Base-by-base conservation (phyloP, 805 yeast genomes). In the Kodamaea leandrae region DNA sequence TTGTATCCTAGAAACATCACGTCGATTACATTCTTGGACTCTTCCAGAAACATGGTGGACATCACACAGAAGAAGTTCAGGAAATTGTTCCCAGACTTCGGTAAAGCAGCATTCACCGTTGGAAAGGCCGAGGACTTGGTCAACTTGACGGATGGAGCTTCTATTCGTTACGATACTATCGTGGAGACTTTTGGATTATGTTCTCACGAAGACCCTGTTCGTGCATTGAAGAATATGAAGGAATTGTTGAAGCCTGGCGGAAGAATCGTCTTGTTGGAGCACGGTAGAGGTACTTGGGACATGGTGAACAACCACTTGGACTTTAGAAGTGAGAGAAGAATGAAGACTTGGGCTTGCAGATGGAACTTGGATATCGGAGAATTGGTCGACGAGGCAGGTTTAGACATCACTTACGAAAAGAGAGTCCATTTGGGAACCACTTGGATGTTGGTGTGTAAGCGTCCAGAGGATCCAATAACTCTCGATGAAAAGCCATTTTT, bases 311-410 rank as follows among this genome's bases (percentile, higher is more conserved):
- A 78, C 20, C 79, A 84, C 42, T 69, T 93, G 60, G 97, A 93
- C 60, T 77, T 78, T 45, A 73, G 93, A 47, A 90, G 96, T 3
- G 89, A 80, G 46, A 77, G 79, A 51, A 82, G 96, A 63, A 77
- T 90, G 66, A 78, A 83, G 44, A 80, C 83, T 3, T 93, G 98
- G 97, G 99, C 96, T 1, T 93, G 99, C 63, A 72, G 98, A 56
- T 93, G 98, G 97, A 93, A 93, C 58, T 68, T 93, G 48, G 98
- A 93, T 57, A 86, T 93, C 50, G 95, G 90, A 17, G 95, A 84
- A 52, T 71, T 93, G 29, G 74, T 93, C 19, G 90, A 85, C 57
- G 80, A 80, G 44, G 82, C 95, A 5, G 96, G 95, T 0, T 69
- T 93, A 42, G 90, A 85, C 49, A 76, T 93, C 32, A 86, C 89